A percentile compares a stretch with the other conserved stretches of the same genome.
Conservation (phyloP, 345 rosid species). For the Excoecaria cochinchinensis region DNA sequence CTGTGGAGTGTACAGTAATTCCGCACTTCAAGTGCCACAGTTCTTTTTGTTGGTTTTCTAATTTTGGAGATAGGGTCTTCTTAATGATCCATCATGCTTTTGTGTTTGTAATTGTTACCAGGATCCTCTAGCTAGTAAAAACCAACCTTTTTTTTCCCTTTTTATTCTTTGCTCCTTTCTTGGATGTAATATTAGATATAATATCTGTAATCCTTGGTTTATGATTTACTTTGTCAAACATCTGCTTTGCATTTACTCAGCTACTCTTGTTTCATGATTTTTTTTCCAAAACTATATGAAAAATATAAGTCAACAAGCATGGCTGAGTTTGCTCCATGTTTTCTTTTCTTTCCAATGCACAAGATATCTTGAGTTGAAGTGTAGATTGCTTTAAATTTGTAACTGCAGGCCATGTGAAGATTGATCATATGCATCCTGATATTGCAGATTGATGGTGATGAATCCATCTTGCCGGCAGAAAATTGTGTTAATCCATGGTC, state of each 20-base stretch:
- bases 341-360: background rate
- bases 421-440: background rate
- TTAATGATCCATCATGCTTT: background rate
- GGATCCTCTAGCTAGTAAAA: background rate
- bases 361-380: slow-evolving; percentile 1
- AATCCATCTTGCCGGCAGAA: slow-evolving; percentile 20
- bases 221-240: background rate
- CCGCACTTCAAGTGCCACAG: background rate
- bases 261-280: background rate
- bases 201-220: background rate
- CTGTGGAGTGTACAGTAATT: background rate
- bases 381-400: background rate
- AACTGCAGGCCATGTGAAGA: slow-evolving; percentile 3
- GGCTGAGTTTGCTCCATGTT: background rate
- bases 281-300: background rate
- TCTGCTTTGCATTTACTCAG: background rate
- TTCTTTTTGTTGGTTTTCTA: background rate
- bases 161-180: background rate
- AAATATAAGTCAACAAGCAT: background rate
- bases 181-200: background rate
- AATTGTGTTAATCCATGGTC: slow-evolving; percentile 68
- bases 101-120: background rate
- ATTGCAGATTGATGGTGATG: slow-evolving; percentile 45
- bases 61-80: background rate
- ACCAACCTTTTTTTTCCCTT: background rate